Percentiles rank a stretch among this genome's conserved stretches.
Evolutionary conservation across 2,329 filamentous ascomycete species (phyloP).

Genomic region (Microthyrium microscopicum): DNA sequence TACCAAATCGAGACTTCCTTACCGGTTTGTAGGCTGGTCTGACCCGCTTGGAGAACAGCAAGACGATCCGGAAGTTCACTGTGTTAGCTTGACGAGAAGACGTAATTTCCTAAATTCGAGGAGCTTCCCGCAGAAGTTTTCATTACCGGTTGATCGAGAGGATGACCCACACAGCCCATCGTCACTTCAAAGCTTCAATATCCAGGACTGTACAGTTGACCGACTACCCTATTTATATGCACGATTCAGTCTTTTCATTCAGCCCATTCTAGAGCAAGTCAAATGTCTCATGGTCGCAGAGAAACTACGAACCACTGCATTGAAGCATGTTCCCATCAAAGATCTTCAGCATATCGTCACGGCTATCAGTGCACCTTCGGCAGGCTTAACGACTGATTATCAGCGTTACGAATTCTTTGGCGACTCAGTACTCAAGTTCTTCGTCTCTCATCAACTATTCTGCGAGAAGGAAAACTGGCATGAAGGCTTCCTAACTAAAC

Average conservation of each 20-base stretch:
- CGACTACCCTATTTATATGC: too few species aligned
- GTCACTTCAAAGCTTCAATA: too few species aligned
- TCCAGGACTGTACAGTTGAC: too few species aligned
- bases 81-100: too few species aligned
- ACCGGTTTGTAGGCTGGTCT: too few species aligned
- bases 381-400: conserved; percentile 49
- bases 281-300: conserved; percentile 47
- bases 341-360: conserved; percentile 42
- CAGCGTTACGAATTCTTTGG: conserved; percentile 77
- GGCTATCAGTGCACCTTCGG: conserved; percentile 52
- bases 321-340: conserved; percentile 35
- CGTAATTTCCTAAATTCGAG: too few species aligned
- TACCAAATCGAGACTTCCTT: too few species aligned
- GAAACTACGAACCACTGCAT: conserved; percentile 37
- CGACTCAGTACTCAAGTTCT: conserved; percentile 66
- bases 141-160: too few species aligned
- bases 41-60: too few species aligned
- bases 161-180: too few species aligned
- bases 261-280: conserved; percentile 52
- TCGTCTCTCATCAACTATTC: conserved; percentile 48
- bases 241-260: conserved; percentile 41
- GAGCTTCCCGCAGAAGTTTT: too few species aligned
- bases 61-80: too few species aligned
- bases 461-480: conserved; percentile 47
- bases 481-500: conserved; percentile 55